A percentile compares a stretch with the other conserved stretches of the same genome.
phyloP scores from a whole-genome alignment of 1,284 basidiomycete species.

The Pholiota adiposa region DNA sequence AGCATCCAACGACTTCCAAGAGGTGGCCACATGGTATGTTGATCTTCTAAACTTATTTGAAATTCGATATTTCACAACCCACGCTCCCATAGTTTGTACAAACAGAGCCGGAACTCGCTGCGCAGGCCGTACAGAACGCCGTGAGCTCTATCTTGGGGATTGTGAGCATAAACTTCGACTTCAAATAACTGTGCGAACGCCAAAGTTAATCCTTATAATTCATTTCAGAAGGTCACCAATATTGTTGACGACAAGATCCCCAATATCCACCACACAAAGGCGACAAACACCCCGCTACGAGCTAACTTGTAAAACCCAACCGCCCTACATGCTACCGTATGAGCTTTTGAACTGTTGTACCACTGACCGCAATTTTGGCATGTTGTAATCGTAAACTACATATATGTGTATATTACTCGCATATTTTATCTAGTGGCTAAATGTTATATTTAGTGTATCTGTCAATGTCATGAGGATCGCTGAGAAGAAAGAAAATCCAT shows the following conservation, averaged over 20 bases:
- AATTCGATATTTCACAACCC: neutral
- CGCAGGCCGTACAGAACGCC: conserved; percentile 1
- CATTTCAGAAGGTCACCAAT: neutral
- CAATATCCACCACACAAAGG: neutral
- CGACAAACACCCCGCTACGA: neutral
- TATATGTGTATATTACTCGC: neutral
- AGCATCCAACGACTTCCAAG: conserved; percentile 3
- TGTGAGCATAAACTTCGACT: neutral
- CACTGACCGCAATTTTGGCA: neutral
- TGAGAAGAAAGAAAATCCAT: neutral
- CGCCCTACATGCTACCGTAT: too few species aligned
- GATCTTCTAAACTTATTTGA: conserved; percentile 1
- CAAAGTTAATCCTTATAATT: neutral
- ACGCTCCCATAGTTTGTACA: conserved; percentile 5
- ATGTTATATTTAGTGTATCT: neutral
- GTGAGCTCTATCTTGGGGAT: conserved; percentile 6
- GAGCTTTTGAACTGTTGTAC: neutral
- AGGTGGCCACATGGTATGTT: conserved; percentile 13
- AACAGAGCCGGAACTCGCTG: conserved; percentile 8
- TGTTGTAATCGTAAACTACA: neutral
- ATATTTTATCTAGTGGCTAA: neutral
- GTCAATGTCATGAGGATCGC: neutral
- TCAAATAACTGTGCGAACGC: neutral
- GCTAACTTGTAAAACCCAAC: neutral
- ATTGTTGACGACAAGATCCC: neutral